Evolutionary conservation across 345 rosid species (phyloP).

Genomic region (Eucalyptus erythrocorys): DNA sequence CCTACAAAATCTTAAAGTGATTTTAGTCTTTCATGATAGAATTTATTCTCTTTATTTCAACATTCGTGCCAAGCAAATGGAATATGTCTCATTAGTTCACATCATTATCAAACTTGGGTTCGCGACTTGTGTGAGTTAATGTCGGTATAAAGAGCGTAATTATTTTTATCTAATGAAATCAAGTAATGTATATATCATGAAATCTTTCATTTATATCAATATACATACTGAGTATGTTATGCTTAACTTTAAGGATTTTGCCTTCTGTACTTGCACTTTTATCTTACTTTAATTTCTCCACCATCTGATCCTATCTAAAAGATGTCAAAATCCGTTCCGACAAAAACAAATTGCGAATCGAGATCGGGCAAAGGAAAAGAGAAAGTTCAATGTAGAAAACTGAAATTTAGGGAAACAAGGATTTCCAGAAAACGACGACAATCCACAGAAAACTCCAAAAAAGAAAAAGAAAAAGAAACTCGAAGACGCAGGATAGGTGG

Average conservation of each 20-base stretch:
- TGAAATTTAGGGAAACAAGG: too few relatives aligned
- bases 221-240: not conserved
- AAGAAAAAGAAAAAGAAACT: not conserved
- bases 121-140: rapidly evolving
- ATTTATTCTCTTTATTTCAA: not conserved
- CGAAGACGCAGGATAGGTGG: not conserved
- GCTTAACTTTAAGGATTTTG: not conserved
- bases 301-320: not conserved
- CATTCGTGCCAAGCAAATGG: not conserved
- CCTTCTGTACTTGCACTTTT: rapidly evolving
- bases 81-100: not conserved
- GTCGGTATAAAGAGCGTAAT: not conserved
- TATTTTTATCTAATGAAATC: not conserved
- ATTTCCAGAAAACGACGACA: not conserved
- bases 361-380: not conserved
- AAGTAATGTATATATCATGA: rapidly evolving
- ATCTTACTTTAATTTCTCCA: not conserved
- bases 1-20: not conserved
- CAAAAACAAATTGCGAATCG: not conserved
- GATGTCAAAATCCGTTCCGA: not conserved
- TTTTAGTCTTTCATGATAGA: rapidly evolving
- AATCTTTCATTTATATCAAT: not conserved
- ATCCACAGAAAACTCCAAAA: not conserved
- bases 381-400: not conserved
- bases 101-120: not conserved